Base-by-base conservation (phyloP, 202 grass and related monocot genomes). In the Hordeum pubiflorum region DNA sequence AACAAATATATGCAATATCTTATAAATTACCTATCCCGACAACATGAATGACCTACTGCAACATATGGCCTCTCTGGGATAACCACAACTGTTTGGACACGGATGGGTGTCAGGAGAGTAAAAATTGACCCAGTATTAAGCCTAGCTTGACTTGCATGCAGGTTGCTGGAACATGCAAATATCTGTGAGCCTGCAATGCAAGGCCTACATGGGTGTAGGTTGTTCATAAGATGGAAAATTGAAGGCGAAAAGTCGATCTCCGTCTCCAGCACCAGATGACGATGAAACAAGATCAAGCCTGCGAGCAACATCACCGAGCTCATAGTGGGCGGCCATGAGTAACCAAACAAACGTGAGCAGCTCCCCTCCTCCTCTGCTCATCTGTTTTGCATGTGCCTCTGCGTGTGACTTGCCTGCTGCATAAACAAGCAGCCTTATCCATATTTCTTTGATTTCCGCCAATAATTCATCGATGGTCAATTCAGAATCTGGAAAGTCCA, bases 341-440 rank as follows among this genome's bases (percentile, higher is more conserved):
- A 72, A 72, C 69, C 41, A 52, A 13, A 72, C 43, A 26, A 72
- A 72, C 3, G 41, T 48, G 22, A 72, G 43, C 3, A 72, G 69
- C 69, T 72, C 69, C 13, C 69, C 69, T 72, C 66, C 66, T 14
- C 69, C 69, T 72, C 17, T 72, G 43, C 41, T 31, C 69, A 72
- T 27, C 13, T 52, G 69, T 8, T n/a, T 23, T 1, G 69, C 69
- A n/a, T 72, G 69, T 10, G 24, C 24, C 43, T 72, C 41, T 22
- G 36, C 65, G 8, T 14, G n/a, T 7, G 37, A 69, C 37, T 69
- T 69, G 36, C 65, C 65, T 0, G 65, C 65, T 5, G 65, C 65
- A 14, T 69, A 69, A 43, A 43, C 65, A 2, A 69, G 65, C 9
- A 69, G 18, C 65, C 65, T 22, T 14, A 69, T 41, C 37, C 65